These are phyloP conservation scores for Wickerhamiella vanderwaltii DNA, from an alignment of 805 yeast species.

Conservation along the genomic window DNA sequence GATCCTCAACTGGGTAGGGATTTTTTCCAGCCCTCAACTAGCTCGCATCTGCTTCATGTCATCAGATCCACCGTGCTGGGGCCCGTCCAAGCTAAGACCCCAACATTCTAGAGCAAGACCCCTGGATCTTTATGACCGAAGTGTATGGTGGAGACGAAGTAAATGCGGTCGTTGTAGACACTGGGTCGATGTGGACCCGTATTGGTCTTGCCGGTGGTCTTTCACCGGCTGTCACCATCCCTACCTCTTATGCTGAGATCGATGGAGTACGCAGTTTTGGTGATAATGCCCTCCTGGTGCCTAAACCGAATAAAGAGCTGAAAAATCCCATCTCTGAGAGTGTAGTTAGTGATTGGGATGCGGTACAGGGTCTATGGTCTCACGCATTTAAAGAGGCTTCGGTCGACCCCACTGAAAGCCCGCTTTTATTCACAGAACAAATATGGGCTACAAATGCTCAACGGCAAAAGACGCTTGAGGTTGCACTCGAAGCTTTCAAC, in stretches of 20 bases:
- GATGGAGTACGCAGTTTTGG: slow-evolving; percentile 17
- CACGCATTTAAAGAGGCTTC: slow-evolving; percentile 44
- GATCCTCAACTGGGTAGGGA: too few species aligned
- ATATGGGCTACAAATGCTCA: slow-evolving; percentile 65
- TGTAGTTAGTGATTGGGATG: slow-evolving; percentile 61
- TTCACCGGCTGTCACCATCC: slow-evolving; percentile 52
- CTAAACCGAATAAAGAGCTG: slow-evolving; percentile 14
- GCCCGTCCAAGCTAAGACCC: background rate
- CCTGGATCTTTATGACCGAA: slow-evolving; percentile 13
- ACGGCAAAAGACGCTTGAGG: slow-evolving; percentile 58
- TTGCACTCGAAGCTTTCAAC: slow-evolving; percentile 51
- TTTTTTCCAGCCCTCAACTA: too few species aligned
- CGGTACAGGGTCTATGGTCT: slow-evolving; percentile 60
- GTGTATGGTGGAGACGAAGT: slow-evolving; percentile 52
- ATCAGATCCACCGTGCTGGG: background rate
- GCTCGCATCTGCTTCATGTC: background rate
- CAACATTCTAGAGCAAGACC: background rate
- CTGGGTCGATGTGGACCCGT: slow-evolving; percentile 74
- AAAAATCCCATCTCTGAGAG: slow-evolving; percentile 12
- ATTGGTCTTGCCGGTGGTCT: slow-evolving; percentile 92
- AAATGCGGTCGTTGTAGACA: slow-evolving; percentile 80
- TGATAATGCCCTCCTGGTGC: slow-evolving; percentile 18
- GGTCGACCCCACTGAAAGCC: slow-evolving; percentile 52
- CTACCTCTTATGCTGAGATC: slow-evolving; percentile 15
- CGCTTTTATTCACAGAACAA: slow-evolving; percentile 74